These are phyloP conservation scores for Penicillium malachiteum DNA, from an alignment of 495 filamentous ascomycete genomes.

Conservation along the genomic window DNA sequence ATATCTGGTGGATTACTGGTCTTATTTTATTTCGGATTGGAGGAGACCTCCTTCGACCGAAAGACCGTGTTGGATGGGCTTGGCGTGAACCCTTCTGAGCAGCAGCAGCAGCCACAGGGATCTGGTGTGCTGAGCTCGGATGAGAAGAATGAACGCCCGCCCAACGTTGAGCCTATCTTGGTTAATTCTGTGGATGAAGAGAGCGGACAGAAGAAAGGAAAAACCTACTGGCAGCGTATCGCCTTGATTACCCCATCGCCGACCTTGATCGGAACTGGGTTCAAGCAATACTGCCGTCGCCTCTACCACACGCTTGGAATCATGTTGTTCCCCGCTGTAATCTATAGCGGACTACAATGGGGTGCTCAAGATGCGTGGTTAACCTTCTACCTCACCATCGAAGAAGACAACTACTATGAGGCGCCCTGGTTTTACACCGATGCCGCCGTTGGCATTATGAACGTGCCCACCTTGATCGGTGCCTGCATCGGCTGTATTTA, in stretches of 20 bases:
- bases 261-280: conserved; percentile 24
- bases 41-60: conserved; percentile 31
- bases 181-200: conserved; percentile 8
- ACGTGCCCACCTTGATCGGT: conserved; percentile 35
- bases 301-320: conserved; percentile 28
- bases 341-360: conserved; percentile 36
- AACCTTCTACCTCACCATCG: conserved; percentile 37
- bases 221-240: conserved; percentile 28
- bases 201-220: conserved; percentile 15
- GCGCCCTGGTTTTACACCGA: conserved; percentile 33
- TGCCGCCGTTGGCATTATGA: conserved; percentile 34
- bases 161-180: conserved; percentile 1
- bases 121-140: background rate
- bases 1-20: conserved; percentile 23
- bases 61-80: conserved; percentile 10
- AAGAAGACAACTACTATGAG: conserved; percentile 33
- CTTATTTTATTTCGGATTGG: conserved; percentile 24
- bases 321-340: conserved; percentile 34
- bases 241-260: conserved; percentile 29
- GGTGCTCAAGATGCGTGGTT: conserved; percentile 40
- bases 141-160: conserved; percentile 1
- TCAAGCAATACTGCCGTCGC: conserved; percentile 26
- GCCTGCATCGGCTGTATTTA: conserved; percentile 34
- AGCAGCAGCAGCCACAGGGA: background rate
- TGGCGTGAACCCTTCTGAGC: background rate